These are phyloP conservation scores for Effrenium voratum DNA, from an alignment of 73 alveolate species.

Conservation along the genomic window DNA sequence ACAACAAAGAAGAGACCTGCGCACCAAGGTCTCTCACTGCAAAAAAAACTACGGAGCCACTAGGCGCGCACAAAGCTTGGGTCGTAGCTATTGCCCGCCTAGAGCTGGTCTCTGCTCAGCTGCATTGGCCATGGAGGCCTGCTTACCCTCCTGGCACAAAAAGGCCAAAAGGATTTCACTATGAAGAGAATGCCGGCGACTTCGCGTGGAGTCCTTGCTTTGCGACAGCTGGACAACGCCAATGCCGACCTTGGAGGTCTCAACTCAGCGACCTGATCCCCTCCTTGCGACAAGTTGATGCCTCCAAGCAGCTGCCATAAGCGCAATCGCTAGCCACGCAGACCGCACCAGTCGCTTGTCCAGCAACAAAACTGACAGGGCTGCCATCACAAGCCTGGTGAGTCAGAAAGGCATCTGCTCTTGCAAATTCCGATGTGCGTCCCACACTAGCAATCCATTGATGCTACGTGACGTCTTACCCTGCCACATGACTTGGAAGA, in stretches of 20 bases:
- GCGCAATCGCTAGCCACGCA: slow-evolving; percentile 54
- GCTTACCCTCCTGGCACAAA: slow-evolving; percentile 58
- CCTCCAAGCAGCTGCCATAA: slow-evolving; percentile 54
- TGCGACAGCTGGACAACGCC: slow-evolving; percentile 83
- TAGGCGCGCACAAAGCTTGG: neutral
- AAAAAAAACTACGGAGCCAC: neutral
- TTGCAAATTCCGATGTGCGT: no score
- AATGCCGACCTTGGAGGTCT: slow-evolving; percentile 44
- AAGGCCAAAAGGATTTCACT: neutral
- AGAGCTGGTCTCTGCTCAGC: slow-evolving; percentile 64
- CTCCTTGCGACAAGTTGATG: neutral
- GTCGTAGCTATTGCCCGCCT: neutral
- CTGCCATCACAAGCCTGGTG: slow-evolving; percentile 83
- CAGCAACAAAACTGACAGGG: slow-evolving; percentile 51
- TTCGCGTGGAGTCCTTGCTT: slow-evolving; percentile 35
- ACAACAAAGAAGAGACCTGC: slow-evolving; percentile 79
- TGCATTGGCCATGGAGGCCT: slow-evolving; percentile 82
- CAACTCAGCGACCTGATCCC: neutral
- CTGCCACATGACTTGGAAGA: slow-evolving; percentile 88
- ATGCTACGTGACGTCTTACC: slow-evolving; percentile 52
- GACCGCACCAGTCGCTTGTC: slow-evolving; percentile 85
- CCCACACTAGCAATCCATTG: neutral
- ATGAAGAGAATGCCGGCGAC: neutral
- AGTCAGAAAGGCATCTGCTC: neutral
- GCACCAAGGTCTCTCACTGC: neutral